Conservation (phyloP, 2,329 filamentous ascomycete genomes). For the Claviceps lovelessii region DNA sequence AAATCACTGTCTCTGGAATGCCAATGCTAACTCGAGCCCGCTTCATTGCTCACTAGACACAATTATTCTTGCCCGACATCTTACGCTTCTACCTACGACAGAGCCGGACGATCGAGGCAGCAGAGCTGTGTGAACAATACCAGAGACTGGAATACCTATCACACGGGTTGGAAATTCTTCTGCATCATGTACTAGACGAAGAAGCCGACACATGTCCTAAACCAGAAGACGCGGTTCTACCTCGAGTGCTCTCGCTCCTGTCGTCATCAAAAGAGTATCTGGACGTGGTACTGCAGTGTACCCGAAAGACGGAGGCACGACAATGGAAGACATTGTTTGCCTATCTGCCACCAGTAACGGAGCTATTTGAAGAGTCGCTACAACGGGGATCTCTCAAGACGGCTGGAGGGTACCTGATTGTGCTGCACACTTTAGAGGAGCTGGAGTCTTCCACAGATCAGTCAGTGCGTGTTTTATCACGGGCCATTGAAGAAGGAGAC, state of each 20-base stretch:
- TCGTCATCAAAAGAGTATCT: constrained; percentile 73
- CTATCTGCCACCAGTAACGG: constrained; percentile 76
- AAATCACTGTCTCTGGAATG: not conserved
- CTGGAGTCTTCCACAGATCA: constrained; percentile 56
- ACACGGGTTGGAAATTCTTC: constrained; percentile 78
- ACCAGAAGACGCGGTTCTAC: constrained; percentile 49
- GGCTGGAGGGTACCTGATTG: constrained; percentile 88
- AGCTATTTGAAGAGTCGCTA: constrained; percentile 86
- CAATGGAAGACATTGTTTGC: constrained; percentile 91
- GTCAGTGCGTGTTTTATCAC: constrained; percentile 63
- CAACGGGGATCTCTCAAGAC: constrained; percentile 80
- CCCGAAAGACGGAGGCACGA: constrained; percentile 86
- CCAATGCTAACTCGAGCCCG: not conserved
- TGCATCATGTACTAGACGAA: constrained; percentile 88
- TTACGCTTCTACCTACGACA: constrained; percentile 64
- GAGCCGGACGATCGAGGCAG: constrained; percentile 65
- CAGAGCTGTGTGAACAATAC: constrained; percentile 72
- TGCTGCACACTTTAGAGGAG: constrained; percentile 72
- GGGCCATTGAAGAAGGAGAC: constrained; percentile 72
- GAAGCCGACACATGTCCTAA: constrained; percentile 64
- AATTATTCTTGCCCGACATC: constrained; percentile 82
- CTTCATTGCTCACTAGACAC: constrained; percentile 43
- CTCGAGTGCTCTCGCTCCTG: constrained; percentile 46
- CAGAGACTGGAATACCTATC: constrained; percentile 80
- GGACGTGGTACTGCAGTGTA: constrained; percentile 92